Conservation (phyloP, 2,329 filamentous ascomycete species). For the Ceratocystis ficicola region DNA sequence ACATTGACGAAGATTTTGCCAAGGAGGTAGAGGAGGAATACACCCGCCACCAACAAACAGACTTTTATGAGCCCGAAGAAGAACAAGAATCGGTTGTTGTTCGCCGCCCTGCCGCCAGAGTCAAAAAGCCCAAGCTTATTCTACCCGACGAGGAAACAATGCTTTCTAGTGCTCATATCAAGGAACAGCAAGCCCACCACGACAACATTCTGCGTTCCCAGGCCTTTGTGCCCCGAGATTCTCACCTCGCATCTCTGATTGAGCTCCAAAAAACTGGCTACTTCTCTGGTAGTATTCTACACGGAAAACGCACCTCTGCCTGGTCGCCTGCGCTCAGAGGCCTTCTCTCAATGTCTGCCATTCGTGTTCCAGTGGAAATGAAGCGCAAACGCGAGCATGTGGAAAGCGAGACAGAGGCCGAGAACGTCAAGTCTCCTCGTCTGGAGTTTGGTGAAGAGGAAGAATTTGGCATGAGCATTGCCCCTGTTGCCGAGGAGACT, state of each 20-base stretch:
- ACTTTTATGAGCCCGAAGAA: conserved; percentile 50
- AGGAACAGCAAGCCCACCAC: conserved; percentile 72
- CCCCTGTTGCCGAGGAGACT: conserved; percentile 35
- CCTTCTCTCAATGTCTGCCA: conserved; percentile 76
- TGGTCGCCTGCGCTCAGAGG: conserved; percentile 90
- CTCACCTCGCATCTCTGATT: conserved; percentile 73
- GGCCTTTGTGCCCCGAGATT: conserved; percentile 75
- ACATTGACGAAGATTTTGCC: conserved; percentile 52
- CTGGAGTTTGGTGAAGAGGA: conserved; percentile 58
- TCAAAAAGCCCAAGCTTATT: conserved; percentile 66
- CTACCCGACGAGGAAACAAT: conserved; percentile 71
- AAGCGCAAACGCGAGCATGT: conserved; percentile 92
- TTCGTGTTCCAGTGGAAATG: conserved; percentile 63
- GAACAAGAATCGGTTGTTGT: conserved; percentile 47
- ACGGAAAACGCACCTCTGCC: conserved; percentile 60
- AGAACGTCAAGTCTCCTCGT: conserved; percentile 57
- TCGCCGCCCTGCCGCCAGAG: conserved; percentile 58
- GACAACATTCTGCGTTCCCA: conserved; percentile 75
- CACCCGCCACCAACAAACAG: conserved; percentile 38
- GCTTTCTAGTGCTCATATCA: conserved; percentile 64
- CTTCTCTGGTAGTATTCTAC: conserved; percentile 78
- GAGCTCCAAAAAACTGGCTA: conserved; percentile 84
- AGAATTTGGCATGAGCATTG: conserved; percentile 31
- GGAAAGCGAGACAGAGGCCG: conserved; percentile 63
- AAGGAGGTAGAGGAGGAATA: conserved; percentile 49